Base-by-base conservation (phyloP, 2,329 filamentous ascomycete species). In the Biscogniauxia marginata region DNA sequence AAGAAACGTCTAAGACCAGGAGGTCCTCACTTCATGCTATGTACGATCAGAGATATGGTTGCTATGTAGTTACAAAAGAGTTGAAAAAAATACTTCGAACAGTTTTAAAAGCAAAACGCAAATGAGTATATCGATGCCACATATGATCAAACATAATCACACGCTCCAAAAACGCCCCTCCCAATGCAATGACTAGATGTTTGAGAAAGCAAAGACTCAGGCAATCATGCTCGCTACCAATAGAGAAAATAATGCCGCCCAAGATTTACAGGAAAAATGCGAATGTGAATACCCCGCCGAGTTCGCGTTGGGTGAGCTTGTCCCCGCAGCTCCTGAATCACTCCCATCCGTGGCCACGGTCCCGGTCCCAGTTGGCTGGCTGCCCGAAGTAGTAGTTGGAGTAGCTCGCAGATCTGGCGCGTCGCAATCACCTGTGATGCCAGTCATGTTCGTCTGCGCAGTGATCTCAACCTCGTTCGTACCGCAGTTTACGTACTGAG, bases 401-500 rank as follows among this genome's bases (percentile, higher is more conserved):
- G 50, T 49, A 4, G 48, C 19, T 11, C 30, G 18, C 16, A 61
- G 55, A 44, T 58, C 25, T 5, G 65, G 60, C 4, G 58, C 49
- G 11, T 63, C 56, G 25, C 70, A 71, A 13, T 70, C 60, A 13
- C 70, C 70, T 43, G 56, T 60, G 1, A 68, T 57, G 3, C 56
- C 48, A 7, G 52, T 50, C 45, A 76, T 58, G 54, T 72, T 64
- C 22, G 63, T 66, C 8, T 68, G 52, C 7, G 63, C 60, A 30
- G 65, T 70, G 46, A 77, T 72, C 48, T 77, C 76, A 13, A 72
- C 69, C n/a, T 76, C 75, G 4, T 72, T 73, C 4, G 74, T 75
- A 58, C 78, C 79, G 65, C 80, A 83, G 71, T 82, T 81, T 25
- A 67, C 60, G 56, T 82, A 82, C 54, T 78, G 79, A 1, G 79